These are phyloP conservation scores for Lachancea sp. DNA, from an alignment of 805 yeast genomes.

Conservation along the genomic window DNA sequence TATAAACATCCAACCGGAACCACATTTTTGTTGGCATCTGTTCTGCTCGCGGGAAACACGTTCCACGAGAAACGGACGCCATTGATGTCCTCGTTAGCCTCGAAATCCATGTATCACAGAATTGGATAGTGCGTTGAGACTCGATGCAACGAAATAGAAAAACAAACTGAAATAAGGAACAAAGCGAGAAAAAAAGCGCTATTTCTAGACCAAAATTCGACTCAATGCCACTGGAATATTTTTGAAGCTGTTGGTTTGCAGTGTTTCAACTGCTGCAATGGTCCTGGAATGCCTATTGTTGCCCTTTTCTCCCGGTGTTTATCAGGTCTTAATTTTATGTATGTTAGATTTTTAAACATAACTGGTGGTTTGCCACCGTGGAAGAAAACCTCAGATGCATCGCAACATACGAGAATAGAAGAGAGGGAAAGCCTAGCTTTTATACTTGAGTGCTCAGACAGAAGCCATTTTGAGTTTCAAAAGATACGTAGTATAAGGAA, in stretches of 20 bases:
- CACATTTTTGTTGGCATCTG: constrained; percentile 84
- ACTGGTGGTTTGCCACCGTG: constrained; percentile 9
- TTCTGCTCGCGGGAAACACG: constrained; percentile 80
- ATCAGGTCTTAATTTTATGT: too few species aligned
- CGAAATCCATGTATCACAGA: constrained; percentile 37
- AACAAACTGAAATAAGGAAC: background rate
- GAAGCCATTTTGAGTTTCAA: too few species aligned
- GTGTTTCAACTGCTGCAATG: background rate
- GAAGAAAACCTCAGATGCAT: background rate
- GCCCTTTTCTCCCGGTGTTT: constrained; percentile 4
- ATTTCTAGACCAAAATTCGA: background rate
- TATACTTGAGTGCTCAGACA: too few species aligned
- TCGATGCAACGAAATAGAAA: too few species aligned
- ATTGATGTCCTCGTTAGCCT: constrained; percentile 60
- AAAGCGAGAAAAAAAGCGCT: background rate
- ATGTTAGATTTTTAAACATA: background rate
- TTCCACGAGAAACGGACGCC: constrained; percentile 78
- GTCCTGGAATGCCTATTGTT: background rate
- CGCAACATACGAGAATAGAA: background rate
- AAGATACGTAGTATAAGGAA: too few species aligned
- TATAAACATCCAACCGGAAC: constrained; percentile 92
- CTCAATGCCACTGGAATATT: constrained; percentile 1
- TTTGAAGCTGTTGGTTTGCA: background rate
- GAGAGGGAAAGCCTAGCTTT: background rate
- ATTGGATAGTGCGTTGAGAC: background rate